Percentiles rank a stretch among this genome's conserved stretches.
phyloP scores from a whole-genome alignment of 1,284 basidiomycete species.

The Ganoderma meredithae region DNA sequence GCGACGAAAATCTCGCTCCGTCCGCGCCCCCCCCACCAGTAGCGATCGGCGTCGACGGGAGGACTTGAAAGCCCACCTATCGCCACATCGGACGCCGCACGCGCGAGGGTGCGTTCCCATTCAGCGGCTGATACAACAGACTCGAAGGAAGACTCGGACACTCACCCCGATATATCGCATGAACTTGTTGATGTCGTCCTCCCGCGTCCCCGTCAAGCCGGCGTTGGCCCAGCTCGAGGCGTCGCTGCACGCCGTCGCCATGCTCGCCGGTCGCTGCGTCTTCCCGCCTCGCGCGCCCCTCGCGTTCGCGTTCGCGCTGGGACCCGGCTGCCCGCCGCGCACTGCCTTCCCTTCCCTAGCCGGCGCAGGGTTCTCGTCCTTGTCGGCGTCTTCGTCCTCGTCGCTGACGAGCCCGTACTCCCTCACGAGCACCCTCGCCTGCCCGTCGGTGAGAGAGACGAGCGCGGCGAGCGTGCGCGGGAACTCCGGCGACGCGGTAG shows the following conservation, averaged over 20 bases:
- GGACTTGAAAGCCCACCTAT: slow-evolving; percentile 19
- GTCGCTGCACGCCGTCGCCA: slow-evolving; percentile 5
- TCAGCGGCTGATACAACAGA: not conserved
- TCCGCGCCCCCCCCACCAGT: slow-evolving; percentile 2
- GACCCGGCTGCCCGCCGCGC: not conserved
- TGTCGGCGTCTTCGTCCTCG: slow-evolving; percentile 16
- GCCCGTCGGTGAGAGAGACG: slow-evolving; percentile 49
- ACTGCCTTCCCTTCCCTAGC: not conserved
- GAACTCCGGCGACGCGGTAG: slow-evolving; percentile 39
- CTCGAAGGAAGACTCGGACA: slow-evolving; percentile 15
- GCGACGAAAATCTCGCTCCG: not conserved
- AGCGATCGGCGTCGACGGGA: slow-evolving; percentile 11
- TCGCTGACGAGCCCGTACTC: slow-evolving; percentile 52
- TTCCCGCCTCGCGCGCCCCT: not conserved
- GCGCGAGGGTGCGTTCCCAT: not conserved
- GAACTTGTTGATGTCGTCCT: slow-evolving; percentile 47
- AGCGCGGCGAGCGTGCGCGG: slow-evolving; percentile 47
- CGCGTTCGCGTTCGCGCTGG: not conserved
- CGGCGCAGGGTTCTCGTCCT: not conserved
- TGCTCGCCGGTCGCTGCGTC: not conserved
- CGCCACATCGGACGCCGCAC: not conserved
- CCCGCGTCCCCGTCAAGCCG: slow-evolving; percentile 22
- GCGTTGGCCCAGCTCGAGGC: slow-evolving; percentile 14
- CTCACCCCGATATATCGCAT: slow-evolving; percentile 56
- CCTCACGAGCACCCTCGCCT: slow-evolving; percentile 46